Percentiles rank a stretch among this genome's conserved stretches.
Evolutionary conservation across 2,329 filamentous ascomycete species (phyloP).

Genomic region (Aspergillus fijiensis): DNA sequence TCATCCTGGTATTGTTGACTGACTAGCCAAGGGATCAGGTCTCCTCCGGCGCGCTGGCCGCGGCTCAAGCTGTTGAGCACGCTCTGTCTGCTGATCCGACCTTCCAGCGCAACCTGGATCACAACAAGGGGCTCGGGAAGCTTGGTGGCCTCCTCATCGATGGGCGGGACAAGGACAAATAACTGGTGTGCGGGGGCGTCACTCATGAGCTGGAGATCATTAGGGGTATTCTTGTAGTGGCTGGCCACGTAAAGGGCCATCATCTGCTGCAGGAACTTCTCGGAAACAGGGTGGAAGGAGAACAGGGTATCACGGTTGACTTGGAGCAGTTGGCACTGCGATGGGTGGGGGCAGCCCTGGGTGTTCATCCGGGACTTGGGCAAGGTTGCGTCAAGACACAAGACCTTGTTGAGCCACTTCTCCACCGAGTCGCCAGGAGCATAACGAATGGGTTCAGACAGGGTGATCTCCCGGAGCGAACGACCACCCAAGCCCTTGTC

Average conservation of each 20-base stretch:
- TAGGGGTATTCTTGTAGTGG: conserved; percentile 97
- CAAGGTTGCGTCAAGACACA: conserved; percentile 90
- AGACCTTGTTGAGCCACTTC: conserved; percentile 90
- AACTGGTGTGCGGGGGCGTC: conserved; percentile 96
- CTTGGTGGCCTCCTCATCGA: conserved; percentile 71
- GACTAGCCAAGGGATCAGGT: conserved; percentile 95
- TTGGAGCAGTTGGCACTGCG: conserved; percentile 84
- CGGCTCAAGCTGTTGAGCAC: conserved; percentile 86
- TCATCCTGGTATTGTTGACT: conserved; percentile 98
- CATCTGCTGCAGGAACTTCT: conserved; percentile 97
- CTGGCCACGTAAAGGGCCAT: conserved; percentile 95
- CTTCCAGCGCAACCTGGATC: conserved; percentile 90
- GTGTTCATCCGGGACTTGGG: conserved; percentile 71
- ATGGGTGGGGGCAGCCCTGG: conserved; percentile 84
- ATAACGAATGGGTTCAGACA: conserved; percentile 93
- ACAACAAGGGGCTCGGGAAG: conserved; percentile 93
- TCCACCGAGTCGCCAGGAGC: conserved; percentile 87
- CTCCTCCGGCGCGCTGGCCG: conserved; percentile 84
- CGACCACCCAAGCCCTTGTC: conserved; percentile 65
- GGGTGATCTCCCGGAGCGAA: conserved; percentile 84
- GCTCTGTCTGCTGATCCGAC: conserved; percentile 88
- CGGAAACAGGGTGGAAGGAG: conserved; percentile 94
- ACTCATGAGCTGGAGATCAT: conserved; percentile 97
- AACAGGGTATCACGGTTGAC: conserved; percentile 98
- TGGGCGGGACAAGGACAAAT: conserved; percentile 87